These are phyloP conservation scores for Phytophthora crassamura DNA, from an alignment of 352 stramenopile genomes.

Conservation along the genomic window DNA sequence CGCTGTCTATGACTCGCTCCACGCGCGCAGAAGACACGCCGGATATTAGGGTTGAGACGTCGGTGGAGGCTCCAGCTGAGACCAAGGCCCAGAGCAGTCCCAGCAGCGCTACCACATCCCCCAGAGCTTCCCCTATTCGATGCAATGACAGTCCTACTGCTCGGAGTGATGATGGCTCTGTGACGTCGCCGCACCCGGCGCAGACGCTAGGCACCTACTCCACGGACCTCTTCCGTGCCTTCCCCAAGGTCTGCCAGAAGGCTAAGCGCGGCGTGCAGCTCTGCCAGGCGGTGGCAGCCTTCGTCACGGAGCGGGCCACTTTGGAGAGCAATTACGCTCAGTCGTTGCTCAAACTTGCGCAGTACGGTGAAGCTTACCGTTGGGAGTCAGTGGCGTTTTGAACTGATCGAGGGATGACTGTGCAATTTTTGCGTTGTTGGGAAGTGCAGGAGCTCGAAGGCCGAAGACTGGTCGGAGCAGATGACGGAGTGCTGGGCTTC, in stretches of 20 bases:
- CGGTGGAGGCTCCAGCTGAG: conserved; percentile 1
- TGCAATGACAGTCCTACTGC: conserved; percentile 19
- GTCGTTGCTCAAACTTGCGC: conserved; percentile 62
- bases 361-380: conserved; percentile 35
- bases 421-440: neutral
- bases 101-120: neutral
- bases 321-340: conserved; percentile 73
- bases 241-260: conserved; percentile 75
- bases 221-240: conserved; percentile 75
- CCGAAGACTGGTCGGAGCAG: conserved; percentile 76
- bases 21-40: conserved; percentile 12
- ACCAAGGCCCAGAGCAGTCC: conserved; percentile 14
- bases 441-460: conserved; percentile 48
- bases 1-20: neutral
- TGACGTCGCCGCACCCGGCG: conserved; percentile 13
- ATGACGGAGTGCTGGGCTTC: conserved; percentile 62
- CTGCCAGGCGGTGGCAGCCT: conserved; percentile 71
- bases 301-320: conserved; percentile 64
- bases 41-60: conserved; percentile 22
- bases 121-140: conserved; percentile 1
- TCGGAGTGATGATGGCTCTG: conserved; percentile 1
- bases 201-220: conserved; percentile 51
- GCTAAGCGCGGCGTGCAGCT: conserved; percentile 79
- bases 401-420: conserved; percentile 3
- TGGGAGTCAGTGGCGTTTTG: neutral